Evolutionary conservation across 345 rosid genomes (phyloP).

Genomic region (Dipteronia sinensis): DNA sequence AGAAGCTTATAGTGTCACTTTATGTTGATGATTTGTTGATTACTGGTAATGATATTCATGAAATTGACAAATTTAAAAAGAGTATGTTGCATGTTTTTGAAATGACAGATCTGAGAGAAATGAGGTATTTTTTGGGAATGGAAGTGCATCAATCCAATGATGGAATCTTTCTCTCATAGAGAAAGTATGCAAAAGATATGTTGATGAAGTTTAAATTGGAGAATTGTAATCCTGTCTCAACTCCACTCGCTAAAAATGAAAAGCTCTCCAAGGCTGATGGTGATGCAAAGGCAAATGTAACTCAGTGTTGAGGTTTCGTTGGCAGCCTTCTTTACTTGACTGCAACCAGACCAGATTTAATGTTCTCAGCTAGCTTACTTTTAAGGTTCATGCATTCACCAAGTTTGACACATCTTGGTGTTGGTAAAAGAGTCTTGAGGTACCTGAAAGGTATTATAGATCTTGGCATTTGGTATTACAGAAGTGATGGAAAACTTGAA

Average conservation of each 20-base stretch:
- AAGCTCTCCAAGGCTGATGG: neutral
- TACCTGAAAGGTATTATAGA: neutral
- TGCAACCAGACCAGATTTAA: neutral
- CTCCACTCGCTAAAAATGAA: neutral
- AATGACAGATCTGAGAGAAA: no score
- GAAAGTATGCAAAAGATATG: no score
- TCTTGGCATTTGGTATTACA: neutral
- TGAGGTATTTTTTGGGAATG: no score
- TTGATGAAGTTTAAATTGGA: neutral
- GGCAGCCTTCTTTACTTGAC: neutral
- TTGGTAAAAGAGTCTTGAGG: no score
- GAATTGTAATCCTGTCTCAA: neutral
- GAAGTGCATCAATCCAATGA: no score
- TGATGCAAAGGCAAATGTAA: neutral
- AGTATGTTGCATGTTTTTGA: no score
- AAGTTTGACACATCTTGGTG: neutral
- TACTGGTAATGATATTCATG: no score
- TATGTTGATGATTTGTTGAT: no score
- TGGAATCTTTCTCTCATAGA: no score
- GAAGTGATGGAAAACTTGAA: no score
- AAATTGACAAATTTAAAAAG: no score
- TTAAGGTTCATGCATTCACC: neutral
- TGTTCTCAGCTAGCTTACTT: neutral
- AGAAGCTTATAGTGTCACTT: neutral
- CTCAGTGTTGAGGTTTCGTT: neutral